Base-by-base conservation (phyloP, 345 rosid species). In the Pugionium cornutum region DNA sequence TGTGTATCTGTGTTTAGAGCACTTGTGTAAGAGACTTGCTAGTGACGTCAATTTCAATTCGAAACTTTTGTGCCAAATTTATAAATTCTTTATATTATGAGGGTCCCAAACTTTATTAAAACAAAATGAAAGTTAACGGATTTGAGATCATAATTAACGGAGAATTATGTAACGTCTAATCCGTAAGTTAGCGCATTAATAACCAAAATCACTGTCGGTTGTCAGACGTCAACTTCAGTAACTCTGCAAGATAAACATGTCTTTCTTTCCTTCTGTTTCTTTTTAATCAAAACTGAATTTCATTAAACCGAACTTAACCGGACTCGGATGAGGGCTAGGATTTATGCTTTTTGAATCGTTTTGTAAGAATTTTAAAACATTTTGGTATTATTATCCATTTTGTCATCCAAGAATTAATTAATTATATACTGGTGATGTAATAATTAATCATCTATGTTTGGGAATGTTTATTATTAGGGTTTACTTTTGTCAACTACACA, bases 21-120 rank as follows among this genome's bases (percentile, higher is more conserved):
- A 73, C 72, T 73, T 72, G 53, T 49, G 55, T 65, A 33, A 40
- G 47, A 53, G 54, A 67, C 53, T 67, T 73, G 51, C 33, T 0
- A 18, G 46, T 66, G 73, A 67, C 68, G 73, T 73, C 68, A 53
- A 40, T 5, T 46, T 32, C 54, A 2, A 45, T 53, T 53, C 7
- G 45, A 51, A 66, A 66, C 57, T 66, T 66, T 46, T 46, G 57
- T 66, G 39, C 57, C 37, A 61, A 11, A 45, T 45, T 63, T 47
- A 37, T 58, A 45, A 51, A 57, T 34, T 45, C n/a, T n/a, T n/a
- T 56, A 51, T 59, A 59, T 39, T 73, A 59, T 0, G 52, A 37
- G 72, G 77, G 77, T 45, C 77, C 77, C 72, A 37, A 44, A 35
- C 59, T 49, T 64, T 49, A 57, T 2, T 27, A 48, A 55, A 63